Evolutionary conservation across 2,329 filamentous ascomycete species (phyloP).

Genomic region (Xylaria multiplex): DNA sequence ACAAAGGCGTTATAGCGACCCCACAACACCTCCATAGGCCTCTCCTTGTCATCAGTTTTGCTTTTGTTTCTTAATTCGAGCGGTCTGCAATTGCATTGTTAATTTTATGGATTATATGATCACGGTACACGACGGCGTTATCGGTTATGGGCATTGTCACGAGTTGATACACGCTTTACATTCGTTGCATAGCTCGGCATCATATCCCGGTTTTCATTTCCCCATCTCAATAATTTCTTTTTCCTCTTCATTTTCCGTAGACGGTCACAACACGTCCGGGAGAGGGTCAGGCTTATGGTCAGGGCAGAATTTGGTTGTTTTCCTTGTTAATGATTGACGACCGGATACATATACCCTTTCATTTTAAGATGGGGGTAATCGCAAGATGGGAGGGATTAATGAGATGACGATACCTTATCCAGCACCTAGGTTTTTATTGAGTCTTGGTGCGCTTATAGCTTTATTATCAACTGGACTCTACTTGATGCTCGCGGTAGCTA

Average conservation of each 20-base stretch:
- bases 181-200: conserved; percentile 47
- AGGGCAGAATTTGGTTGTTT: conserved; percentile 35
- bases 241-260: not conserved
- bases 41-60: not conserved
- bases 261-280: not conserved
- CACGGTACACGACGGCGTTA: conserved; percentile 44
- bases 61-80: conserved; percentile 27
- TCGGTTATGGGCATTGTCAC: conserved; percentile 37
- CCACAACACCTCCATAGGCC: not conserved
- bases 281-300: conserved; percentile 1
- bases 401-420: conserved; percentile 37
- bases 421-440: conserved; percentile 26
- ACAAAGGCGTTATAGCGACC: conserved; percentile 23
- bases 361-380: conserved; percentile 50
- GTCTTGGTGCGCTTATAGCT: conserved; percentile 6
- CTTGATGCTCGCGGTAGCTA: conserved; percentile 11
- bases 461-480: conserved; percentile 20
- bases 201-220: conserved; percentile 22
- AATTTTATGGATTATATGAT: conserved; percentile 33
- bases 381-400: conserved; percentile 45
- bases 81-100: conserved; percentile 37
- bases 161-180: conserved; percentile 40
- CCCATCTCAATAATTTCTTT: not conserved
- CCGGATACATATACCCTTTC: conserved; percentile 49
- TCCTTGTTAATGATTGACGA: conserved; percentile 49